A percentile compares a stretch with the other conserved stretches of the same genome.
phyloP scores from a whole-genome alignment of 805 yeast species.

The Metschnikowia dekortorum region DNA sequence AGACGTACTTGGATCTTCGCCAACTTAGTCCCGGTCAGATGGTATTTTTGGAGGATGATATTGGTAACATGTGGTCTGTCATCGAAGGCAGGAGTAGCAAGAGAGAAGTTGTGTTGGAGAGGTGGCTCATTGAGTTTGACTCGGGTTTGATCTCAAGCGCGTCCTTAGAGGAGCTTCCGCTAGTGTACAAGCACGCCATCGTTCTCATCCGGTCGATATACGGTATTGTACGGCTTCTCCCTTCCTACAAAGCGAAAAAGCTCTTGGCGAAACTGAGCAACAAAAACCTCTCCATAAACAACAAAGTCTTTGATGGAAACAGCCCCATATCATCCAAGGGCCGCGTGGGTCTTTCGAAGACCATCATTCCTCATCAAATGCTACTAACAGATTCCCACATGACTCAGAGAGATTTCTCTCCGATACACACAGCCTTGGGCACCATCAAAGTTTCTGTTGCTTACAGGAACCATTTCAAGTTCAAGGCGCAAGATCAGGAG shows the following conservation, averaged over 20 bases:
- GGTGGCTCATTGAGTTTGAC: conserved; percentile 89
- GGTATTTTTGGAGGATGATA: conserved; percentile 53
- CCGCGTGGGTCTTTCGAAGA: conserved; percentile 75
- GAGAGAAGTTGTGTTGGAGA: conserved; percentile 83
- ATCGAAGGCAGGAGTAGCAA: conserved; percentile 56
- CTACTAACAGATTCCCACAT: conserved; percentile 44
- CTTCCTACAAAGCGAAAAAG: conserved; percentile 59
- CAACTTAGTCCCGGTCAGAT: conserved; percentile 53
- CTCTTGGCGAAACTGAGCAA: conserved; percentile 17
- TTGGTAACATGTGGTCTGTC: conserved; percentile 51
- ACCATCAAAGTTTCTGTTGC: conserved; percentile 70
- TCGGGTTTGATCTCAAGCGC: conserved; percentile 33
- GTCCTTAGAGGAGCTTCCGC: conserved; percentile 52
- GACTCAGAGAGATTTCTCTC: conserved; percentile 58
- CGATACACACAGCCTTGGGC: conserved; percentile 75
- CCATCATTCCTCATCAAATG: conserved; percentile 46
- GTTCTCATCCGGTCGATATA: conserved; percentile 70
- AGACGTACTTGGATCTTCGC: conserved; percentile 70
- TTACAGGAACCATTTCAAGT: conserved; percentile 67
- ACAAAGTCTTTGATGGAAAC: conserved; percentile 70
- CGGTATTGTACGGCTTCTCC: conserved; percentile 63
- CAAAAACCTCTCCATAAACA: conserved; percentile 43
- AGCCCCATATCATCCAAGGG: conserved; percentile 78
- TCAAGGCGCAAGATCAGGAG: conserved; percentile 64
- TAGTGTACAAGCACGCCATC: conserved; percentile 69